Evolutionary conservation across 73 alveolate genomes (phyloP).

Genomic region (Uronychia setigera): DNA sequence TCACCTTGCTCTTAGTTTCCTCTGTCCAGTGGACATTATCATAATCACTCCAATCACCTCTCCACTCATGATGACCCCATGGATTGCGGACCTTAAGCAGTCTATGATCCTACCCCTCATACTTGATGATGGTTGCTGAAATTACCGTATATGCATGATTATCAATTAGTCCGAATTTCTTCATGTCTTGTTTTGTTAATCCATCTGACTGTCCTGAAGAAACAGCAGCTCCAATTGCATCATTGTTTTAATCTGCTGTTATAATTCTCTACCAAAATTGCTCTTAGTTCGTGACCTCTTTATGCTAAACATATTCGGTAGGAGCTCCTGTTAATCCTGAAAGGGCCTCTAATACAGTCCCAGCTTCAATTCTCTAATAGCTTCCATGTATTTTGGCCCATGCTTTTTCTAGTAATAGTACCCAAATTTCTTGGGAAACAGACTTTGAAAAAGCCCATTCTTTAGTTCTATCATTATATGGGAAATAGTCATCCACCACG

Average conservation of each 20-base stretch:
- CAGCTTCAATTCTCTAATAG: slow-evolving; percentile 95
- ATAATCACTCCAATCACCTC: slow-evolving; percentile 68
- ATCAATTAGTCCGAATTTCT: slow-evolving; percentile 68
- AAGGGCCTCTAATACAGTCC: slow-evolving; percentile 74
- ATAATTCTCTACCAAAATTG: slow-evolving; percentile 41
- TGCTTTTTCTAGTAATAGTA: slow-evolving; percentile 90
- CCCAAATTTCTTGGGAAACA: slow-evolving; percentile 93
- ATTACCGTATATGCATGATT: slow-evolving; percentile 80
- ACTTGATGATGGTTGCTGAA: slow-evolving; percentile 37
- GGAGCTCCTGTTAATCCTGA: slow-evolving; percentile 81
- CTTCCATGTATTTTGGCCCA: slow-evolving; percentile 96
- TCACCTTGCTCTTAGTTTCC: slow-evolving; percentile 14
- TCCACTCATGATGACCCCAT: slow-evolving; percentile 76
- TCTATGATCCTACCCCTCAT: slow-evolving; percentile 53
- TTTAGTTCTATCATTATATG: slow-evolving; percentile 69
- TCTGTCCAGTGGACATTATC: slow-evolving; percentile 49
- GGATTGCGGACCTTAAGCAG: slow-evolving; percentile 63
- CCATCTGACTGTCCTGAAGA: slow-evolving; percentile 46
- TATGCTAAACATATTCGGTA: slow-evolving; percentile 48
- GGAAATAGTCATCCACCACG: slow-evolving; percentile 95
- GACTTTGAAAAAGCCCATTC: slow-evolving; percentile 94
- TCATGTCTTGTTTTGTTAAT: slow-evolving; percentile 39
- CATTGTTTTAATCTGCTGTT: slow-evolving; percentile 41
- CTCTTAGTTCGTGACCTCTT: slow-evolving; percentile 43
- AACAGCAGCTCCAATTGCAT: slow-evolving; percentile 66